Percentiles rank a stretch among this genome's conserved stretches.
These are phyloP conservation scores for Pyrenula massariospora DNA, from an alignment of 495 filamentous ascomycete species.

Conservation along the genomic window DNA sequence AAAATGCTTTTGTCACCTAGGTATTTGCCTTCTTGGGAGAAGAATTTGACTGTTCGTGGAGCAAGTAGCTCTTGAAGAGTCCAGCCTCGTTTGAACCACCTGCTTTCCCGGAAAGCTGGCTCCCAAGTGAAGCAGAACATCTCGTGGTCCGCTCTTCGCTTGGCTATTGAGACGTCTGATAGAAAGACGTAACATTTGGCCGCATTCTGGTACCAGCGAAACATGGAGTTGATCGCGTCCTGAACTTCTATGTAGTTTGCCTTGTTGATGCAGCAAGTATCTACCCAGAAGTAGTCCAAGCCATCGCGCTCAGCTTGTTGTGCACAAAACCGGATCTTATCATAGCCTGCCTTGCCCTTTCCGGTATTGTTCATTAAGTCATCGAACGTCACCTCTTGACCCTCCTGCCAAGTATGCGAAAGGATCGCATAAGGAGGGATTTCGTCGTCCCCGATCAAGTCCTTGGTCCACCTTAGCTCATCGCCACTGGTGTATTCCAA, in stretches of 20 bases:
- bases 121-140: not conserved
- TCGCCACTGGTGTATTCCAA: too few relatives aligned
- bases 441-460: conserved; percentile 8
- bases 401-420: conserved; percentile 23
- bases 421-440: conserved; percentile 22
- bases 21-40: conserved; percentile 6
- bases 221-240: conserved; percentile 22
- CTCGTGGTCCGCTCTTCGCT: not conserved
- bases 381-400: conserved; percentile 18
- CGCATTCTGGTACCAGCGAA: too few relatives aligned
- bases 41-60: conserved; percentile 12
- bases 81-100: conserved; percentile 28
- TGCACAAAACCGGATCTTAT: conserved; percentile 16
- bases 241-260: conserved; percentile 24
- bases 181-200: conserved; percentile 17
- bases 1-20: conserved; percentile 11
- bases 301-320: conserved; percentile 13
- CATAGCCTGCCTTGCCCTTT: conserved; percentile 12
- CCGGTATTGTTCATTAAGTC: too few relatives aligned
- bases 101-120: too few relatives aligned
- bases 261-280: too few relatives aligned
- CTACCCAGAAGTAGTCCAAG: too few relatives aligned
- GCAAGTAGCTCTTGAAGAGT: conserved; percentile 25
- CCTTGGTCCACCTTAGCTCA: too few relatives aligned
- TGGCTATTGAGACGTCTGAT: conserved; percentile 6